A percentile compares a stretch with the other conserved stretches of the same genome.
phyloP scores from a whole-genome alignment of 1,139 yeast genomes.

The Blastobotrys illinoisensis region DNA sequence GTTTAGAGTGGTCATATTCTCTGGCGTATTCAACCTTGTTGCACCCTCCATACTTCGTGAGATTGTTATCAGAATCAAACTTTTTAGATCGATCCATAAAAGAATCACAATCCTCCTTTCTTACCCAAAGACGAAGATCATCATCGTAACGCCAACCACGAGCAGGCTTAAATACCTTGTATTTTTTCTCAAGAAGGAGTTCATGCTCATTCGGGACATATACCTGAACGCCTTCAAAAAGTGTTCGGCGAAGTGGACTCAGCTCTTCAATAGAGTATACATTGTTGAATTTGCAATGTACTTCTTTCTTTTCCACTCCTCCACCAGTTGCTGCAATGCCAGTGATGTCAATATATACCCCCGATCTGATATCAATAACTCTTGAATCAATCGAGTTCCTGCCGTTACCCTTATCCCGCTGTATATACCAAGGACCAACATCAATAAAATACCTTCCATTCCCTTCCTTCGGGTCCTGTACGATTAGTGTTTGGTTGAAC shows the following conservation, averaged over 20 bases:
- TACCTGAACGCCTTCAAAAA: conserved; percentile 53
- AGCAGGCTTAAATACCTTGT: conserved; percentile 17
- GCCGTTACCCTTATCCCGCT: conserved; percentile 41
- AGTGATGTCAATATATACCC: conserved; percentile 60
- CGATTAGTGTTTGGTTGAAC: conserved; percentile 49
- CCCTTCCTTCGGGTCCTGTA: conserved; percentile 62
- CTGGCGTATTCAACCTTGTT: conserved; percentile 19
- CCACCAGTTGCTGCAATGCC: conserved; percentile 31
- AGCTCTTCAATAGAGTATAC: conserved; percentile 47
- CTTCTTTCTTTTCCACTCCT: conserved; percentile 20
- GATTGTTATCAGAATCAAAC: conserved; percentile 14
- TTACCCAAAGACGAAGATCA: conserved; percentile 23
- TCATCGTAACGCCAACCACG: conserved; percentile 18
- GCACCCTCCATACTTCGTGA: conserved; percentile 28
- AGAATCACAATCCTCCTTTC: conserved; percentile 17
- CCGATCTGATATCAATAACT: conserved; percentile 70
- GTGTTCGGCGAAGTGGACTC: conserved; percentile 49
- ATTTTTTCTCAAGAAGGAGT: conserved; percentile 33
- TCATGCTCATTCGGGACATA: conserved; percentile 51
- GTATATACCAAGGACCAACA: conserved; percentile 34
- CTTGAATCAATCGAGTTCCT: conserved; percentile 75
- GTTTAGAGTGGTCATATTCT: conserved; percentile 20
- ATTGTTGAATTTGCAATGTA: conserved; percentile 43
- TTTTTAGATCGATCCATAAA: conserved; percentile 15
- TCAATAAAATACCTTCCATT: conserved; percentile 51